A percentile compares a stretch with the other conserved stretches of the same genome.
Evolutionary conservation across 2,329 filamentous ascomycete genomes (phyloP).

Genomic region (Coleophoma crateriformis): DNA sequence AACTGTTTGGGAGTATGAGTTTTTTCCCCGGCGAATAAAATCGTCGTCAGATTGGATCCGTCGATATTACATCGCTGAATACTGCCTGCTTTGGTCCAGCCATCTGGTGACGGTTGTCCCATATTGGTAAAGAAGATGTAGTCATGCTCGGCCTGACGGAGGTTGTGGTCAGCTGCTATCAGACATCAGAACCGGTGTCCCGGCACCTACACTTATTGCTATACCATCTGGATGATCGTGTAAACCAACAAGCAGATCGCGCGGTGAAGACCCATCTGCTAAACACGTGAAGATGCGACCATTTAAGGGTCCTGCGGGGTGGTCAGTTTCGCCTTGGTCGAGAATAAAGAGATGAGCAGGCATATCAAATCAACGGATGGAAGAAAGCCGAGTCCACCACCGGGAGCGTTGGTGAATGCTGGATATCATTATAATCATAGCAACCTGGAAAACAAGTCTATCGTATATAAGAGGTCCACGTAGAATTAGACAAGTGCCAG

Average conservation of each 20-base stretch:
- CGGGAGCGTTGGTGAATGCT: too few species aligned
- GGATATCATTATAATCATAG: too few species aligned
- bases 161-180: background rate
- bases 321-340: background rate
- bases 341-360: background rate
- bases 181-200: background rate
- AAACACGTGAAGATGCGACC: background rate
- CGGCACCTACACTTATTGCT: background rate
- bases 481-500: too few species aligned
- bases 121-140: constrained; percentile 43
- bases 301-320: background rate
- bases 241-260: background rate
- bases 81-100: constrained; percentile 3
- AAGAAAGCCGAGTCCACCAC: too few species aligned
- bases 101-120: constrained; percentile 28
- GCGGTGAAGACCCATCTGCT: background rate
- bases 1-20: constrained; percentile 44
- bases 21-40: constrained; percentile 34
- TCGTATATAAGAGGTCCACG: too few species aligned
- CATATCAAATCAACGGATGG: too few species aligned
- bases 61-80: constrained; percentile 30
- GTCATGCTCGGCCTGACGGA: background rate
- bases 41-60: constrained; percentile 34
- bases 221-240: background rate
- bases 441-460: too few species aligned